Evolutionary conservation across 495 filamentous ascomycete species (phyloP).

Genomic region (Penicillium cataractarum): DNA sequence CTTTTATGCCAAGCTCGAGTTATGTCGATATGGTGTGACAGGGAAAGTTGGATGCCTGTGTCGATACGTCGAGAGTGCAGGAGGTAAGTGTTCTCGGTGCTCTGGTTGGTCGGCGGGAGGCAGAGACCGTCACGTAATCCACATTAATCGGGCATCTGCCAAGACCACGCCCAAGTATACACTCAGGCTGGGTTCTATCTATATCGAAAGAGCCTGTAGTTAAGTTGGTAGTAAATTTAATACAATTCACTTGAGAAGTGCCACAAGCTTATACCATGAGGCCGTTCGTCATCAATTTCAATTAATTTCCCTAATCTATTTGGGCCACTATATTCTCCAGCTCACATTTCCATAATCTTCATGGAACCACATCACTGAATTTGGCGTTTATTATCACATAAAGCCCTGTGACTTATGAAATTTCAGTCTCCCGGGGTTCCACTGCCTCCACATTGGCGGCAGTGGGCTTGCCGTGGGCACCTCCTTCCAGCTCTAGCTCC

Average conservation of each 20-base stretch:
- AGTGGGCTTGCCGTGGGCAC: constrained; percentile 15
- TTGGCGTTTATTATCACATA: neutral
- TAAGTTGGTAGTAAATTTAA: neutral
- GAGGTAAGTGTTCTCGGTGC: neutral
- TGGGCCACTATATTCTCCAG: neutral
- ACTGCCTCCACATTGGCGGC: constrained; percentile 13
- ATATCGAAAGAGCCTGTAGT: neutral
- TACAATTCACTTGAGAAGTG: neutral
- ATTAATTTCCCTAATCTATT: neutral
- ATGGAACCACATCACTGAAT: neutral
- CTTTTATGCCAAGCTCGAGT: neutral
- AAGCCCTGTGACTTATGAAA: neutral
- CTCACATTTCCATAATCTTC: neutral
- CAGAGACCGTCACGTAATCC: neutral
- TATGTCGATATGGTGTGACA: neutral
- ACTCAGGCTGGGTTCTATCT: too few species aligned
- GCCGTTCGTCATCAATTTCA: neutral
- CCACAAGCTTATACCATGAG: neutral
- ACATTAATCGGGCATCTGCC: neutral
- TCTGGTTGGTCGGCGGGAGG: neutral
- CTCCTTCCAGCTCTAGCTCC: constrained; percentile 22
- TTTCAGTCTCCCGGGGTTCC: neutral
- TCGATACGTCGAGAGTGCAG: neutral
- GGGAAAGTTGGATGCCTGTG: neutral
- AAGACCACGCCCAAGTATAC: neutral